Percentiles rank a stretch among this genome's conserved stretches.
Evolutionary conservation across 2,329 filamentous ascomycete genomes (phyloP).

Genomic region (Calycina herbarum): DNA sequence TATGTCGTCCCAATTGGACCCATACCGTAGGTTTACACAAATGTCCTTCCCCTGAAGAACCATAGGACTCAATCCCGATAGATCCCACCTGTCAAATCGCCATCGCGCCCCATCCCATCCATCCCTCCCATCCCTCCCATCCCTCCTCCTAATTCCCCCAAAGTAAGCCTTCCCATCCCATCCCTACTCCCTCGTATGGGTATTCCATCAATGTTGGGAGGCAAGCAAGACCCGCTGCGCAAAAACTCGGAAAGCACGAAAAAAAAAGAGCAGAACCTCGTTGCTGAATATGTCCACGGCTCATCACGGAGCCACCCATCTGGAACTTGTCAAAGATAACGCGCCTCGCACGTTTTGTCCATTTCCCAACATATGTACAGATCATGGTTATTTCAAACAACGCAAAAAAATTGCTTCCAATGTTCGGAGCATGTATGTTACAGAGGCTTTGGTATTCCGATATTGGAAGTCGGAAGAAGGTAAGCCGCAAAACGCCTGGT

Average conservation of each 20-base stretch:
- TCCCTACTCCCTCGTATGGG: conserved; percentile 1
- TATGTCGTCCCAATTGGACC: not conserved
- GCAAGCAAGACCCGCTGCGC: conserved; percentile 27
- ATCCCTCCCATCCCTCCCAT: conserved; percentile 2
- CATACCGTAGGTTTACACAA: not conserved
- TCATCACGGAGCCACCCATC: conserved; percentile 6
- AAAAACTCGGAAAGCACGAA: conserved; percentile 8
- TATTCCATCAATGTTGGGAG: conserved; percentile 7
- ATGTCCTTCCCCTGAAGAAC: not conserved
- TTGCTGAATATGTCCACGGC: conserved; percentile 9
- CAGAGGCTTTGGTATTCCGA: not conserved
- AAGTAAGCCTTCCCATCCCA: not conserved
- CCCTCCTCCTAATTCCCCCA: not conserved
- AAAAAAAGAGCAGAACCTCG: not conserved
- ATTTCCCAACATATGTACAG: conserved; percentile 8
- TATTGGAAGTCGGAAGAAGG: not conserved
- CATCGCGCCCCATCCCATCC: not conserved
- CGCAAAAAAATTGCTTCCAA: conserved; percentile 4
- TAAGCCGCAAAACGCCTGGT: conserved; percentile 9
- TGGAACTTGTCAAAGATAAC: conserved; percentile 8
- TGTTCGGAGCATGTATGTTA: not conserved
- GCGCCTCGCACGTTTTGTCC: not conserved
- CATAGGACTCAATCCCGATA: conserved; percentile 4
- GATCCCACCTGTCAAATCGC: not conserved
- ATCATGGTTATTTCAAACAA: conserved; percentile 7